A percentile compares a stretch with the other conserved stretches of the same genome.
These are phyloP conservation scores for Epichloe coenophiala DNA, from an alignment of 2,329 filamentous ascomycete species.

Conservation along the genomic window DNA sequence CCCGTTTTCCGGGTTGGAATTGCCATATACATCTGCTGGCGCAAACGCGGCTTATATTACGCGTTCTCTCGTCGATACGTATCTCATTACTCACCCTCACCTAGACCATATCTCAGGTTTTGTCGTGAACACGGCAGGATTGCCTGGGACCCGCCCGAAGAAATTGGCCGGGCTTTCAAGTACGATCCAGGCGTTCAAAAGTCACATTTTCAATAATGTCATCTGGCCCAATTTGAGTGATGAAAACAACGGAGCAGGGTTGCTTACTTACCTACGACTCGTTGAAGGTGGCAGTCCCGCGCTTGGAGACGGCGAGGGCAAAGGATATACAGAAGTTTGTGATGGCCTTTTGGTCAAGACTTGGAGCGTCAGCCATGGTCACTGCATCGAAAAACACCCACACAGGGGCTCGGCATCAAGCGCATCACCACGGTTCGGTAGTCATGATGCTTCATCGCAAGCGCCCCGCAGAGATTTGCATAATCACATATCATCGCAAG, in stretches of 20 bases:
- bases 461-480: constrained; percentile 16
- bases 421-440: constrained; percentile 36
- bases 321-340: constrained; percentile 77
- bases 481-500: constrained; percentile 8
- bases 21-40: constrained; percentile 51
- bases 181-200: constrained; percentile 86
- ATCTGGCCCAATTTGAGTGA: constrained; percentile 97
- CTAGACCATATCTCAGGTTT: constrained; percentile 87
- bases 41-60: constrained; percentile 76
- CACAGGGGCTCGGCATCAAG: constrained; percentile 45
- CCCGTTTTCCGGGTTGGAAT: constrained; percentile 65
- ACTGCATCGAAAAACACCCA: constrained; percentile 63
- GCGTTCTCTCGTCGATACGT: constrained; percentile 67
- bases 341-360: constrained; percentile 82
- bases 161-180: constrained; percentile 72
- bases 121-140: constrained; percentile 81
- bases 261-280: constrained; percentile 81
- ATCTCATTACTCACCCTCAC: constrained; percentile 93
- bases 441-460: constrained; percentile 30
- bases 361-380: constrained; percentile 78
- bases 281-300: constrained; percentile 80
- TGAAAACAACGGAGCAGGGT: constrained; percentile 84
- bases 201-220: constrained; percentile 91
- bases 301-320: constrained; percentile 64
- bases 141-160: constrained; percentile 71